These are phyloP conservation scores for Kwoniella sp. DNA, from an alignment of 768 basidiomycete genomes.

Conservation along the genomic window DNA sequence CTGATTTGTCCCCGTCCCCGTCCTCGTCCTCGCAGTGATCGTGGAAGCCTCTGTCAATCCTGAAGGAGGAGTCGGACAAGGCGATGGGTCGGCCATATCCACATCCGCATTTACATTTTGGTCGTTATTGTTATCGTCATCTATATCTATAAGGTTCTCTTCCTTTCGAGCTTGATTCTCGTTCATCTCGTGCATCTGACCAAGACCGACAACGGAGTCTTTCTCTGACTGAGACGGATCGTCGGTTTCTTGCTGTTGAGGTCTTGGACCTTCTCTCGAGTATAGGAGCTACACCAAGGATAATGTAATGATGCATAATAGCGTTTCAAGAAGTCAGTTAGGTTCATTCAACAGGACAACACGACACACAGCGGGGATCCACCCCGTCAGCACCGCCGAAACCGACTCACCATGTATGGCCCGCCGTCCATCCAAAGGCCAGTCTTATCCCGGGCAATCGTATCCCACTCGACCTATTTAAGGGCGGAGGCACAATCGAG, in stretches of 20 bases:
- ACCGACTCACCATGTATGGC: conserved; percentile 34
- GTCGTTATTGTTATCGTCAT: neutral
- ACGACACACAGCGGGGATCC: no score
- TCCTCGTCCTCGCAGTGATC: neutral
- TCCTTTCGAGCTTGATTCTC: neutral
- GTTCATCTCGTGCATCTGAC: neutral
- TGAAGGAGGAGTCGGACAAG: neutral
- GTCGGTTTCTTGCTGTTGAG: neutral
- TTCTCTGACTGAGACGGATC: neutral
- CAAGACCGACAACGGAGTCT: neutral
- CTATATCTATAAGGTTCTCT: neutral
- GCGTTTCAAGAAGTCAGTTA: no score
- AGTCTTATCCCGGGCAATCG: conserved; percentile 34
- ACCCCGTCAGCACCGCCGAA: no score
- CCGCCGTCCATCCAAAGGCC: conserved; percentile 49
- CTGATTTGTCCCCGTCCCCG: no score
- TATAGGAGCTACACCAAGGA: neutral
- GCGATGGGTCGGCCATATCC: neutral
- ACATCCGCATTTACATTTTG: neutral
- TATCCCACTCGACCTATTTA: conserved; percentile 28
- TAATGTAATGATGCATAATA: no score
- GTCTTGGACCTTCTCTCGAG: conserved; percentile 16
- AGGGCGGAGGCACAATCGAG: neutral
- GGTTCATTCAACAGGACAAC: no score
- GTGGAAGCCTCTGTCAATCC: neutral